Evolutionary conservation across 176 grass and related monocot genomes (phyloP).

Genomic region (Hsuehochloa calcarea): DNA sequence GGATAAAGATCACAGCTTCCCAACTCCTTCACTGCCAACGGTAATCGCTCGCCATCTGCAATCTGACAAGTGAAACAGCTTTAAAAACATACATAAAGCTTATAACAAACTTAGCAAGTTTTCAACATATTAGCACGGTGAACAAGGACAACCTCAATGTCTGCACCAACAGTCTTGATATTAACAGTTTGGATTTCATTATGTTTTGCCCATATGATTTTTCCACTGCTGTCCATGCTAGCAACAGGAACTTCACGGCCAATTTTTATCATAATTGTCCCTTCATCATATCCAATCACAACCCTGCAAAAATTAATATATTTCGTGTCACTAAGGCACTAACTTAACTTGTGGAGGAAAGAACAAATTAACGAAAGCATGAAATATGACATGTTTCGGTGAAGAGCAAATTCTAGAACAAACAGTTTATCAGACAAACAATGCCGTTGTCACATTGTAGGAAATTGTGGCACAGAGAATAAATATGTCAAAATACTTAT

Average conservation of each 20-base stretch:
- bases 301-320: slow-evolving; percentile 49
- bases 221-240: slow-evolving; percentile 97
- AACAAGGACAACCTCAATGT: slow-evolving; percentile 73
- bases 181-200: slow-evolving; percentile 99
- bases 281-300: slow-evolving; percentile 99
- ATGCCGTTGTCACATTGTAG: not conserved
- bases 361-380: slow-evolving; percentile 23
- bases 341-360: slow-evolving; percentile 19
- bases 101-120: slow-evolving; percentile 12
- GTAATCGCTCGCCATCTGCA: slow-evolving; percentile 86
- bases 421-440: not conserved
- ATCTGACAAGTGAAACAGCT: slow-evolving; percentile 48
- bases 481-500: not conserved
- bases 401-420: not conserved
- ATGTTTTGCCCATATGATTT: slow-evolving; percentile 99
- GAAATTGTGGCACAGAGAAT: not conserved
- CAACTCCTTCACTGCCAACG: slow-evolving; percentile 89
- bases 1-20: slow-evolving; percentile 99
- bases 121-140: slow-evolving; percentile 14
- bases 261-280: slow-evolving; percentile 99
- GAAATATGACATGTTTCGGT: not conserved
- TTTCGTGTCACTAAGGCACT: slow-evolving; percentile 6
- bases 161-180: slow-evolving; percentile 90
- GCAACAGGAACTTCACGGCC: slow-evolving; percentile 96
- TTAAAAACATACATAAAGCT: slow-evolving; percentile 3